Base-by-base conservation (phyloP, 768 basidiomycete genomes). In the Amanita pseudoporphyria region DNA sequence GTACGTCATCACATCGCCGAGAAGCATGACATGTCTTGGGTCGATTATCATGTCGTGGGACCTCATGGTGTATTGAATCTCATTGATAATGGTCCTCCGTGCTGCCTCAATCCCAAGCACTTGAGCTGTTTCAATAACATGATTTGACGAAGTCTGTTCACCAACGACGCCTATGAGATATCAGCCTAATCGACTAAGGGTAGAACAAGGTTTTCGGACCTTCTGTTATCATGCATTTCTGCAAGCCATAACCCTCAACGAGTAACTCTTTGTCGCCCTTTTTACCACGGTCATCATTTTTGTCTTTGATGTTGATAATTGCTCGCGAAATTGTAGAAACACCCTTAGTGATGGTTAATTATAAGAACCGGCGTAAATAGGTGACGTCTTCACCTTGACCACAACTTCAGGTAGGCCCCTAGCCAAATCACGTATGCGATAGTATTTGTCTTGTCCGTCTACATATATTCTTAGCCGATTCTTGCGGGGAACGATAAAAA, bases 91-190 rank as follows among this genome's bases (percentile, higher is more conserved):
- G 3, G 93, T 95, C 53, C 75, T 71, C 52, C 96, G 78, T 3
- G 96, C 94, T 5, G 96, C 96, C 61, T 99, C 96, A 52, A 99
- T 98, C 31, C 96, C 96, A n/a, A 99, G 77, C 6, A 98, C 94
- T 61, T 88, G 79, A 9, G 87, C 82, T 12, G 91, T 87, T 64
- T 99, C 96, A 58, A 98, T 96, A 62, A 99, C 87, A 66, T 98
- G 94, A 60, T 99, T 99, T 12, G 93, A 93, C 9, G 88, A 84
- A 10, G 96, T 97, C 52, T 87, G 75, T 59, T 89, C 81, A 35
- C 96, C 96, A 50, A 96, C 71, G 52, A 99, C 90, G 61, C 95
- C 93, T 94, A 39, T 16, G 21, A 41, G 21, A n/a, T n/a, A 54
- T 44, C 22, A 47, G 41, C n/a, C 21, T 26, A 5, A 9, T 14